Evolutionary conservation across 768 basidiomycete species (phyloP).

Genomic region (Tremella mesenterica): DNA sequence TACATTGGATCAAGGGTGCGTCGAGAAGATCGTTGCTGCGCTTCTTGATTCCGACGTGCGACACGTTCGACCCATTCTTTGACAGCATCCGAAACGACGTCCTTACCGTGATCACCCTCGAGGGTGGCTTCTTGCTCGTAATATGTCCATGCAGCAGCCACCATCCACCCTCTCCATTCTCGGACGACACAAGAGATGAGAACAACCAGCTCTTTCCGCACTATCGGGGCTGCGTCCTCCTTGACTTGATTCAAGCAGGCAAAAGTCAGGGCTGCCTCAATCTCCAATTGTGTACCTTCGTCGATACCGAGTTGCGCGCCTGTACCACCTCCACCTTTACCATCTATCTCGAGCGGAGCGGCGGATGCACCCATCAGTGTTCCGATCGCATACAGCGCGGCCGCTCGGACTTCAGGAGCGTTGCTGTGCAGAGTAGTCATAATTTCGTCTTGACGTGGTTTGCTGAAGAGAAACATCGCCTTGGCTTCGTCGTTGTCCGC

Average conservation of each 20-base stretch:
- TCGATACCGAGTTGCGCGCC: slow-evolving; percentile 53
- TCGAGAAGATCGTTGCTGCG: slow-evolving; percentile 46
- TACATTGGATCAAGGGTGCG: slow-evolving; percentile 49
- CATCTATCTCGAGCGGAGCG: slow-evolving; percentile 37
- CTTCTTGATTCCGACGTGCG: slow-evolving; percentile 53
- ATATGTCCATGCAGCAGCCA: slow-evolving; percentile 92
- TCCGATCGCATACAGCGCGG: slow-evolving; percentile 81
- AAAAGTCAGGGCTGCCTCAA: slow-evolving; percentile 87
- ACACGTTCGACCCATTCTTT: slow-evolving; percentile 57
- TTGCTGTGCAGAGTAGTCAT: slow-evolving; percentile 71
- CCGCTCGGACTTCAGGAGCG: slow-evolving; percentile 84
- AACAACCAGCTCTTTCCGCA: slow-evolving; percentile 83
- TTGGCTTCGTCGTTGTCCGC: slow-evolving; percentile 82
- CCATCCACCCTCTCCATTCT: slow-evolving; percentile 94
- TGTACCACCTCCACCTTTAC: slow-evolving; percentile 69
- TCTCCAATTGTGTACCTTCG: slow-evolving; percentile 46
- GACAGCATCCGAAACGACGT: slow-evolving; percentile 62
- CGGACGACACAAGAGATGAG: slow-evolving; percentile 86
- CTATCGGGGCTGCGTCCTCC: slow-evolving; percentile 93
- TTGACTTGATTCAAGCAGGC: slow-evolving; percentile 79
- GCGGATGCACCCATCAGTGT: slow-evolving; percentile 85
- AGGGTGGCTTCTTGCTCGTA: slow-evolving; percentile 68
- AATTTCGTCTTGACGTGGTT: slow-evolving; percentile 71
- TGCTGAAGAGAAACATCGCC: slow-evolving; percentile 62
- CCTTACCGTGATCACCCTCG: slow-evolving; percentile 36